These are phyloP conservation scores for Chrysoporthe puriensis DNA, from an alignment of 2,329 filamentous ascomycete genomes.

Conservation along the genomic window DNA sequence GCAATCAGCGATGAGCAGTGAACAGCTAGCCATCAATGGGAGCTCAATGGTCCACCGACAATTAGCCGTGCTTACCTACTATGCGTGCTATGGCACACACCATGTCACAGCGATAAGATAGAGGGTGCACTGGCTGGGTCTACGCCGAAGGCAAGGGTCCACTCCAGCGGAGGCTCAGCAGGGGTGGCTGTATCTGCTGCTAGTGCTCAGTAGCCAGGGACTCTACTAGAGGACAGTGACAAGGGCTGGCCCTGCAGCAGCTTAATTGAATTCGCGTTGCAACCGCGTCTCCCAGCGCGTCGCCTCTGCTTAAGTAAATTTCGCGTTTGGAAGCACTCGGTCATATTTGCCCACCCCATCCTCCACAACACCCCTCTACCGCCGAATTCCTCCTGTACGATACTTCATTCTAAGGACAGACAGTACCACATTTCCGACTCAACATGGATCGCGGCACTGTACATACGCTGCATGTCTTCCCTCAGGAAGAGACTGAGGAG, in stretches of 20 bases:
- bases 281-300: conserved; percentile 14
- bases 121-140: background rate
- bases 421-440: background rate
- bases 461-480: conserved; percentile 81
- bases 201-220: background rate
- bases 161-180: background rate
- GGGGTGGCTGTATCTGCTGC: background rate
- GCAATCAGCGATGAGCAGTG: conserved; percentile 16
- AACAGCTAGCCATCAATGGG: conserved; percentile 23
- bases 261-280: conserved; percentile 14
- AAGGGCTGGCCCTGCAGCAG: conserved; percentile 4
- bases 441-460: conserved; percentile 86
- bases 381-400: background rate
- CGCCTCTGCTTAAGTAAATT: conserved; percentile 7
- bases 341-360: background rate
- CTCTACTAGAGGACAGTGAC: conserved; percentile 4
- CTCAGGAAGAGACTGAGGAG: conserved; percentile 69
- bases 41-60: conserved; percentile 17
- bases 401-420: background rate
- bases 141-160: background rate
- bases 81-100: background rate
- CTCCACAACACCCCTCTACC: background rate
- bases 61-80: conserved; percentile 7
- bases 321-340: conserved; percentile 8
- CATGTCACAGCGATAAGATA: conserved; percentile 1